A percentile compares a stretch with the other conserved stretches of the same genome.
phyloP scores from a whole-genome alignment of 2,329 filamentous ascomycete genomes.

The Mariannaea sp. region DNA sequence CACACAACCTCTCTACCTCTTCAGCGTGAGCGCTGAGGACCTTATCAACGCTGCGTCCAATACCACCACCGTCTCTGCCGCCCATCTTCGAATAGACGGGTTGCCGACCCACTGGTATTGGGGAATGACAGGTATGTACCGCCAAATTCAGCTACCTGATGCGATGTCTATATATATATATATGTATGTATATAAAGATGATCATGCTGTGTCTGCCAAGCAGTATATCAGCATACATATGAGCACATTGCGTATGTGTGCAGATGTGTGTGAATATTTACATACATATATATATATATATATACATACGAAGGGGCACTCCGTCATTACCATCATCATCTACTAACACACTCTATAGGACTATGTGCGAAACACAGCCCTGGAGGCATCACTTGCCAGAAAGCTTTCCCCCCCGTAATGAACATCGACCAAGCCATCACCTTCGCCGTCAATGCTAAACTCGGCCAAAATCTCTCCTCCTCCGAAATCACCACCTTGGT shows the following conservation, averaged over 20 bases:
- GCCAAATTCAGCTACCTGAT: not conserved
- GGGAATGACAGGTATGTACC: slow-evolving; percentile 21
- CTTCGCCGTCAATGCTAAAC: slow-evolving; percentile 13
- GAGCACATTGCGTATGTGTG: too few species aligned
- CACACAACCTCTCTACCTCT: slow-evolving; percentile 22
- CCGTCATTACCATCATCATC: not conserved
- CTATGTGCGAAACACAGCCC: slow-evolving; percentile 10
- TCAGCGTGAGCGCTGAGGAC: slow-evolving; percentile 20
- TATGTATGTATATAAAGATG: too few species aligned
- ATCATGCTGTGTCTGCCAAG: too few species aligned
- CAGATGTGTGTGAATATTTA: too few species aligned
- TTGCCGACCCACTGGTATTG: slow-evolving; percentile 25
- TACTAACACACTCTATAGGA: not conserved
- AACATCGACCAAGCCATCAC: slow-evolving; percentile 15
- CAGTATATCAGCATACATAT: too few species aligned
- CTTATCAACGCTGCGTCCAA: slow-evolving; percentile 21
- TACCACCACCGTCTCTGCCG: slow-evolving; percentile 2
- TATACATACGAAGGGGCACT: too few species aligned
- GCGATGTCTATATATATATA: too few species aligned
- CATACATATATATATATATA: too few species aligned
- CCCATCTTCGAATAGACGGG: slow-evolving; percentile 16
- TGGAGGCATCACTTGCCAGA: slow-evolving; percentile 9
- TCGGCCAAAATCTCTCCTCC: not conserved
- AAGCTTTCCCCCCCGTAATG: slow-evolving; percentile 16
- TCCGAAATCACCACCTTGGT: not conserved